Evolutionary conservation across 148 eudicot species (phyloP), one percentile per base, ranked within the genome.

Genomic region (Spergularia marina): DNA sequence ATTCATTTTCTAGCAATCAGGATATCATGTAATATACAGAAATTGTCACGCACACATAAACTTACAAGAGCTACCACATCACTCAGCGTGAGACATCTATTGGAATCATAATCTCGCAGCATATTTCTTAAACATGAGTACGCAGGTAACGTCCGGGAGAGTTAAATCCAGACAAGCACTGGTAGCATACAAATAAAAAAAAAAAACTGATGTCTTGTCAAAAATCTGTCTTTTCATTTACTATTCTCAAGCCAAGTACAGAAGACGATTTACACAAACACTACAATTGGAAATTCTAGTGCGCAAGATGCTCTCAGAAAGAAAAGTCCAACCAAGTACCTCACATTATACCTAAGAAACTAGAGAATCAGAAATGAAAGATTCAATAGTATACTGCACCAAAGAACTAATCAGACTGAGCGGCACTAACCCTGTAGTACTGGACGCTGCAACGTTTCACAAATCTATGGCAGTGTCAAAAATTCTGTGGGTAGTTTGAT

Each of bases 381-480:
- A 1, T 39, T 34, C 7, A 40, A 54, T 44, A 25, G 17, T 14
- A 25, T 21, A 61, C 20, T 49, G 61, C 56, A 47, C 67, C 18
- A 60, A 12, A 12, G 47, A 10, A 23, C 23, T 10, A 21, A 62
- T 30, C 21, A 47, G 23, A 62, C 25, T 0, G 59, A 53, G 49
- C 72, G 23, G 72, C 57, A 68, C 57, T 52, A 68, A 53, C 57
- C 58, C 41, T 52, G 12, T 5, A 14, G 13, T 7, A 7, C 14
- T 53, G 16, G 58, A 52, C 6, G 84, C 87, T 57, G 89, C 91
- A 78, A 76, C 87, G 73, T 58, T 85, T 80, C 84, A 75, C 86
- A 86, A 61, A 89, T 83, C 92, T n/a, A 83, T 87, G 14, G 91
- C 94, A 20, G 91, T 81, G 69, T 88, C 87, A 79, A 89, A 91